Percentiles rank a stretch among this genome's conserved stretches.
Evolutionary conservation across 2,329 filamentous ascomycete species (phyloP).

Genomic region (Colletotrichum sansevieriae): DNA sequence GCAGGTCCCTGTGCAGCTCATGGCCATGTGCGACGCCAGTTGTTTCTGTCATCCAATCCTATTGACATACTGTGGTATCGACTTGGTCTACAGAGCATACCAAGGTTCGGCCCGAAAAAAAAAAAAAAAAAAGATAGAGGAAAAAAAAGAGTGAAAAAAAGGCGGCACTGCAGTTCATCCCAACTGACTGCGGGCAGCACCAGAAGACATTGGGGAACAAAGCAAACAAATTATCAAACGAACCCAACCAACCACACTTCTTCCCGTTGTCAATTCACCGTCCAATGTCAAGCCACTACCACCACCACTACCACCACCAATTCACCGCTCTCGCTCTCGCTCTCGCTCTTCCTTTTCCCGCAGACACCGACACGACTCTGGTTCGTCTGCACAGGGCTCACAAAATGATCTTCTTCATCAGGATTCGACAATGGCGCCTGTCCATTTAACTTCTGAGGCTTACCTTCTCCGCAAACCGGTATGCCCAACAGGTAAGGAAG

Average conservation of each 20-base stretch:
- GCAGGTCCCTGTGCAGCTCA: not conserved
- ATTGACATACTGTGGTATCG: not conserved
- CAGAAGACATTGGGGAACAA: conserved; percentile 1
- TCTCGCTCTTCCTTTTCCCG: not conserved
- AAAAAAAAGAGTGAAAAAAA: too few species aligned
- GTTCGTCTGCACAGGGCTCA: conserved; percentile 14
- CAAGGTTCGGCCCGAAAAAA: too few species aligned
- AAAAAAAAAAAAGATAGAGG: too few species aligned
- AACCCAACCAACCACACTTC: not conserved
- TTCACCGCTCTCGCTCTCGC: too few species aligned
- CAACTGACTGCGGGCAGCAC: not conserved
- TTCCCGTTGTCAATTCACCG: not conserved
- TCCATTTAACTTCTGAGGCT: not conserved
- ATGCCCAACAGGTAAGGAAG: not conserved
- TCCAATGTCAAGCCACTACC: not conserved
- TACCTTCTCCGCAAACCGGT: not conserved
- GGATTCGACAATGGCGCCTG: conserved; percentile 4
- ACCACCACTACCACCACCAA: not conserved
- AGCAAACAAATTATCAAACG: not conserved
- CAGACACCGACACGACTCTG: conserved; percentile 6
- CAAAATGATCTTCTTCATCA: conserved; percentile 1
- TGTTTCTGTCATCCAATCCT: conserved; percentile 17
- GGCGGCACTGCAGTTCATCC: conserved; percentile 9
- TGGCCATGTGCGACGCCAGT: conserved; percentile 11
- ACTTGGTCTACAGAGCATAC: too few species aligned